phyloP scores from a whole-genome alignment of 768 basidiomycete genomes.

The Kwoniella dendrophila region DNA sequence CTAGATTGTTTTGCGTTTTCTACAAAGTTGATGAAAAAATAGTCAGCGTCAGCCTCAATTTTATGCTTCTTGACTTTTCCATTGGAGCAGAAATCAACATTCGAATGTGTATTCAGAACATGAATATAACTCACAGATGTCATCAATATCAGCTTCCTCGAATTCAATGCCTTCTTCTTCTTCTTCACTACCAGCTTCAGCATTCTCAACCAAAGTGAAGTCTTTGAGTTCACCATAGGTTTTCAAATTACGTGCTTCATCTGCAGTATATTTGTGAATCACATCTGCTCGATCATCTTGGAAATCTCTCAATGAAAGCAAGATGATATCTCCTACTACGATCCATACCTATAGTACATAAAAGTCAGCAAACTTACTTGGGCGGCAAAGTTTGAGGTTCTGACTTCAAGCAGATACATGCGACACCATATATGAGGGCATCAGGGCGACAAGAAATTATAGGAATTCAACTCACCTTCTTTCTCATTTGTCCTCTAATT shows the following conservation, averaged over 20 bases:
- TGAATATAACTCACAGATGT: conserved; percentile 44
- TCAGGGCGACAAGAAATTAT: neutral
- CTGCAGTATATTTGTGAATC: conserved; percentile 97
- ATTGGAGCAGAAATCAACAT: neutral
- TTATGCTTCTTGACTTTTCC: neutral
- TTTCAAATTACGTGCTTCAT: conserved; percentile 80
- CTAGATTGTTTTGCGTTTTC: neutral
- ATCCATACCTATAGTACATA: conserved; percentile 52
- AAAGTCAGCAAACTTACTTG: neutral
- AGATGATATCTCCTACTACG: conserved; percentile 26
- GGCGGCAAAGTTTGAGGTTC: neutral
- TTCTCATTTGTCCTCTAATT: conserved; percentile 98
- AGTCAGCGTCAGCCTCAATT: neutral
- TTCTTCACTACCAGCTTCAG: conserved; percentile 39
- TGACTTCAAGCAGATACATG: neutral
- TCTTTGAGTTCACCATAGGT: conserved; percentile 97
- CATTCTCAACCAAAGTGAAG: conserved; percentile 93
- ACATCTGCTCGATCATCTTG: conserved; percentile 99
- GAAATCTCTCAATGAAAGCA: conserved; percentile 80
- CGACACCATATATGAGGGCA: neutral
- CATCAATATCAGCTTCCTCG: conserved; percentile 56
- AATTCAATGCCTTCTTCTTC: conserved; percentile 56
- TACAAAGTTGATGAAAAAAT: neutral
- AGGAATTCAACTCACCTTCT: conserved; percentile 70
- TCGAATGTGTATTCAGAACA: neutral